Percentiles rank a stretch among this genome's conserved stretches.
These are phyloP conservation scores for Sinapis alba DNA, from an alignment of 441 rosid species.

Conservation along the genomic window DNA sequence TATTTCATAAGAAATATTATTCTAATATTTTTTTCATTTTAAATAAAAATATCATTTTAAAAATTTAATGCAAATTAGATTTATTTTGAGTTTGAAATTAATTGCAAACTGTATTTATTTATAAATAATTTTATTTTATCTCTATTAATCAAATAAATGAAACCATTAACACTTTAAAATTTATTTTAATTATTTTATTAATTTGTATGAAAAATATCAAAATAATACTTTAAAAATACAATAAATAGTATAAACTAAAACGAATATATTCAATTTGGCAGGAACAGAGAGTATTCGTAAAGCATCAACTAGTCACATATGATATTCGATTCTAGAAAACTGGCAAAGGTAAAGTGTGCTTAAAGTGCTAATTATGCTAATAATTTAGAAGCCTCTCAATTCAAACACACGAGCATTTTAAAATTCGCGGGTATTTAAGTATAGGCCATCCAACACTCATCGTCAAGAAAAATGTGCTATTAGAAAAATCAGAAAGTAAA, in stretches of 20 bases:
- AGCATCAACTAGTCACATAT: neutral
- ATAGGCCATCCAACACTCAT: neutral
- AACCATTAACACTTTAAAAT: no score
- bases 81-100: no score
- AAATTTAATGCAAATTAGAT: no score
- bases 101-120: no score
- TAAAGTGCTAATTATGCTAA: neutral
- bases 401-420: constrained; percentile 10
- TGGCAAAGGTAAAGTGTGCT: neutral
- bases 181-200: no score
- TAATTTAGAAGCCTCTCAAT: neutral
- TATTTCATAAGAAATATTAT: no score
- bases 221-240: no score
- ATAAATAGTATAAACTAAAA: neutral
- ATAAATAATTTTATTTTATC: no score
- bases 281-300: neutral
- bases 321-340: constrained; percentile 5
- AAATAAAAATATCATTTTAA: no score
- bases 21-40: no score
- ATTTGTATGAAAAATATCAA: no score
- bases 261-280: neutral
- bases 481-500: constrained; percentile 23
- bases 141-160: no score
- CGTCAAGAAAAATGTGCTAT: constrained; percentile 5
- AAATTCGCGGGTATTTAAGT: neutral